Percentiles rank a stretch among this genome's conserved stretches.
Evolutionary conservation across 2,329 filamentous ascomycete genomes (phyloP).

Genomic region (Chalaropsis thielavioides): DNA sequence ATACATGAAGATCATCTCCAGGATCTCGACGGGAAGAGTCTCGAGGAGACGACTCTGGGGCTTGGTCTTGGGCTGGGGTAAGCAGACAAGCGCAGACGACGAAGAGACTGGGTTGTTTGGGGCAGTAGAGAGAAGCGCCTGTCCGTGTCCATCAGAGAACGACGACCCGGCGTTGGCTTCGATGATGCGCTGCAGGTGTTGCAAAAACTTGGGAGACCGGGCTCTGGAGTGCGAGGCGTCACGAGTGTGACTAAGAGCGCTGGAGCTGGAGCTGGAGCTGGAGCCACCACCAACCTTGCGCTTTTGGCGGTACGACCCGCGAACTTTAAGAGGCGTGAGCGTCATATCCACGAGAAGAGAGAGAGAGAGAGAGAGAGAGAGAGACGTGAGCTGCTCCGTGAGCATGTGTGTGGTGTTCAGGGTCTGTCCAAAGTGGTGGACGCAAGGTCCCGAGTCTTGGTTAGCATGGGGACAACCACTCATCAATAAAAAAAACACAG

Average conservation of each 20-base stretch:
- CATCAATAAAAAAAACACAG: background rate
- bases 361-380: background rate
- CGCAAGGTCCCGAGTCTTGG: background rate
- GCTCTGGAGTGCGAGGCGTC: background rate
- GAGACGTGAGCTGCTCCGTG: too few species aligned
- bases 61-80: background rate
- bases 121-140: background rate
- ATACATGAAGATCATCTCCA: conserved; percentile 38
- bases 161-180: background rate
- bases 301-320: background rate
- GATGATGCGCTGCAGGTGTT: background rate
- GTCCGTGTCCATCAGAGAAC: background rate
- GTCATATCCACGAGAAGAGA: background rate
- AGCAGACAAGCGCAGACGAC: background rate
- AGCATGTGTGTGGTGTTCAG: background rate
- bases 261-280: background rate
- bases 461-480: background rate
- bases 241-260: background rate
- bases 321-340: background rate
- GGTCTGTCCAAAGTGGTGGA: too few species aligned
- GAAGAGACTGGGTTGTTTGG: background rate
- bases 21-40: conserved; percentile 36
- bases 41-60: conserved; percentile 21
- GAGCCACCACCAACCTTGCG: too few species aligned
- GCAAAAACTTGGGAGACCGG: background rate